Evolutionary conservation across 495 filamentous ascomycete species (phyloP).

Genomic region (Podospora appendiculata): DNA sequence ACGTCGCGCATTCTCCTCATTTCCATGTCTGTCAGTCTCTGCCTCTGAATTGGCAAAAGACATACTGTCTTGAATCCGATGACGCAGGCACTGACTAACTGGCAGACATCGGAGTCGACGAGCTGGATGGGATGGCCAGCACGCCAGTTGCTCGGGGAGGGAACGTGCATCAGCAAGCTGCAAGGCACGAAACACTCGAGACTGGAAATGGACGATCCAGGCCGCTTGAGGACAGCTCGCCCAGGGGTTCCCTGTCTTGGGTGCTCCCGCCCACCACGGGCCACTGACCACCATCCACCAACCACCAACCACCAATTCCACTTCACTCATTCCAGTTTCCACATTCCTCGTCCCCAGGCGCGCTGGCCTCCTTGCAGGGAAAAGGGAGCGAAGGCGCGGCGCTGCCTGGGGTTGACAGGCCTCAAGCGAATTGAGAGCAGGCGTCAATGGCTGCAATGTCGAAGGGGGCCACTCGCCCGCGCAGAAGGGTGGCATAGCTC

Average conservation of each 20-base stretch:
- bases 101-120: neutral
- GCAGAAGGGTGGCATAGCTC: neutral
- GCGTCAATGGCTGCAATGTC: neutral
- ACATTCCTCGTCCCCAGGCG: neutral
- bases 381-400: neutral
- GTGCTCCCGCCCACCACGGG: neutral
- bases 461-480: slow-evolving; percentile 1
- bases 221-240: neutral
- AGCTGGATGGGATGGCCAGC: no score
- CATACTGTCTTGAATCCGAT: neutral
- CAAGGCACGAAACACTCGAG: slow-evolving; percentile 8
- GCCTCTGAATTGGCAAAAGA: neutral
- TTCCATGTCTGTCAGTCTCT: neutral
- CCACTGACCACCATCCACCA: neutral
- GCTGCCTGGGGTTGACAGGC: neutral
- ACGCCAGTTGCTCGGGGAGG: neutral
- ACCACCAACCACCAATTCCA: no score
- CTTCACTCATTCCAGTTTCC: neutral
- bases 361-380: neutral
- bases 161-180: slow-evolving; percentile 5
- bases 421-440: neutral
- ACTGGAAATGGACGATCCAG: neutral
- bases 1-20: neutral
- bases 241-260: slow-evolving; percentile 1
- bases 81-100: neutral